A percentile compares a stretch with the other conserved stretches of the same genome.
phyloP scores from a whole-genome alignment of 176 grass and related monocot genomes.

The Oryza meridionalis region DNA sequence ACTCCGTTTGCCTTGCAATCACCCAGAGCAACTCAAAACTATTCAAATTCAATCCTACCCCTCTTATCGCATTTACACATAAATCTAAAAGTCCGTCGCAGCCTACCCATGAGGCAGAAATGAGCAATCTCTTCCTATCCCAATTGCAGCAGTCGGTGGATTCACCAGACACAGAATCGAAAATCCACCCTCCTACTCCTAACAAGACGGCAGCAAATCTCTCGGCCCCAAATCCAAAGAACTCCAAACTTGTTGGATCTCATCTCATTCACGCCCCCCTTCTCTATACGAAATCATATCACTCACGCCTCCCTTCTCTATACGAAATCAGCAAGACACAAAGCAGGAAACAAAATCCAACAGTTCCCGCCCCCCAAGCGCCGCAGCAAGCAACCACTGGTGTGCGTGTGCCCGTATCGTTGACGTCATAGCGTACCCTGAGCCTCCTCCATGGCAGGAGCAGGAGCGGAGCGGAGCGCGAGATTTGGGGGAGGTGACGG shows the following conservation, averaged over 20 bases:
- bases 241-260: neutral
- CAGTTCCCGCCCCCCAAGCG: no score
- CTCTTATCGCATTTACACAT: neutral
- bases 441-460: constrained; percentile 67
- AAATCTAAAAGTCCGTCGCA: neutral
- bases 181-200: neutral
- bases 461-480: neutral
- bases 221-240: neutral
- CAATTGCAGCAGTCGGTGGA: neutral
- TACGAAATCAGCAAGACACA: neutral
- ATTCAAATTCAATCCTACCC: neutral
- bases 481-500: neutral
- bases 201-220: neutral
- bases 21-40: neutral
- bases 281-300: neutral
- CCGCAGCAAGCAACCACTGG: no score
- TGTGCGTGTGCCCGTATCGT: neutral
- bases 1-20: neutral
- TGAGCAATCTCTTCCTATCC: neutral
- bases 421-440: constrained; percentile 43
- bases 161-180: neutral
- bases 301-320: neutral
- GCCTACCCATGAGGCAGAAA: neutral
- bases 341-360: neutral
- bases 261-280: neutral